Evolutionary conservation across 495 filamentous ascomycete species (phyloP), one percentile per base, ranked within the genome.

Genomic region (Mycothermus thermophilus): DNA sequence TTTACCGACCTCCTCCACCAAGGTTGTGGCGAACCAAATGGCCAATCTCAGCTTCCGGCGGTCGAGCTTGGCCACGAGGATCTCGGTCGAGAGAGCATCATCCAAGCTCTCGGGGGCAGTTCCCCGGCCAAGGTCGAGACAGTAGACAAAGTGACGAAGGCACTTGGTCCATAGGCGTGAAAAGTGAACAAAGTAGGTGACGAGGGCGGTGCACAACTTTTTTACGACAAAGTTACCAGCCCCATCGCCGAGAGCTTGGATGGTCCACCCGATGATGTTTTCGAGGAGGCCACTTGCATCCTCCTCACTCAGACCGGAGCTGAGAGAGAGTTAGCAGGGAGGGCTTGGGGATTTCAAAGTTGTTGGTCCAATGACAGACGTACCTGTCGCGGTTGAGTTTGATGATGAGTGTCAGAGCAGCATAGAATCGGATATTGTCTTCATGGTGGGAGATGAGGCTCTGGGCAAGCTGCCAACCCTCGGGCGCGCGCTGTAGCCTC

Each of bases 361-460:
- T n/a, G n/a, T n/a, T n/a, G n/a, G n/a, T n/a, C n/a, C n/a, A n/a
- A n/a, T n/a, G n/a, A n/a, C n/a, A n/a, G n/a, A n/a, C 58, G 32
- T 60, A 82, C 82, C 72, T 81, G 51, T 88, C 80, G 22, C 72
- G 69, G 44, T 95, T 94, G 32, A 95, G 65, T 59, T 95, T 95
- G 30, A 95, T 77, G 11, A 79, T 90, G 47, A 93, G 83, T 0
- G 87, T 95, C 40, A 93, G 66, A 20, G 88, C 90, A n/a, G 81
- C 90, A 53, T 86, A 94, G 62, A 95, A 97, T 26, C 80, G 75
- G 47, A 86, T 74, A 32, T 85, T 74, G 19, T 77, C 68, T 44
- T 76, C 72, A 2, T 68, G 59, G 40, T 67, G 73, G 20, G 59
- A 50, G 13, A 93, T 59, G 9, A 96, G 66, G 12, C 67, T 69